Evolutionary conservation across 2,329 filamentous ascomycete species (phyloP).

Genomic region (Waltergamsia citrina): DNA sequence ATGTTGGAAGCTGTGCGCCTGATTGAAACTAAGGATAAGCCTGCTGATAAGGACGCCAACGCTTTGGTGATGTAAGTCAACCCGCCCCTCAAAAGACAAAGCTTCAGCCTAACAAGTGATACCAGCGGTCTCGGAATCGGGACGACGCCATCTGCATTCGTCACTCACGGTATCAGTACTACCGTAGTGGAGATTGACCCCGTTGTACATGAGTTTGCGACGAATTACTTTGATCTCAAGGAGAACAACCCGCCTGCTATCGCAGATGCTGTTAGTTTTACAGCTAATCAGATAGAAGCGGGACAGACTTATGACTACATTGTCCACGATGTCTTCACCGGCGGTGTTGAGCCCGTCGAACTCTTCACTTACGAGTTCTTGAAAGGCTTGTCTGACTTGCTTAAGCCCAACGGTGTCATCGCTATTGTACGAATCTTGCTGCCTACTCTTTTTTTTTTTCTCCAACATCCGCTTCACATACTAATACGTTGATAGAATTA

Average conservation of each 20-base stretch:
- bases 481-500: conserved; percentile 73
- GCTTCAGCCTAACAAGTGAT: too few species aligned
- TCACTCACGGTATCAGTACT: conserved; percentile 81
- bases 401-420: conserved; percentile 72
- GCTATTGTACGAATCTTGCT: conserved; percentile 61
- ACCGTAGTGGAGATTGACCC: conserved; percentile 95
- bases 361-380: conserved; percentile 88
- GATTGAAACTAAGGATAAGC: conserved; percentile 40
- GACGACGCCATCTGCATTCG: conserved; percentile 78
- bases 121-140: conserved; percentile 80
- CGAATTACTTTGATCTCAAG: conserved; percentile 72
- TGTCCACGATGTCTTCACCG: conserved; percentile 95
- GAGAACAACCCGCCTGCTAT: conserved; percentile 71
- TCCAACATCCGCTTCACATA: conserved; percentile 4
- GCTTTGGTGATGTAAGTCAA: conserved; percentile 75
- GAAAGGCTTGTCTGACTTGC: conserved; percentile 54
- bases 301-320: conserved; percentile 73
- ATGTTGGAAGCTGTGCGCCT: conserved; percentile 89
- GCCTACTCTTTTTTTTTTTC: neutral
- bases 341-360: conserved; percentile 79
- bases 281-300: conserved; percentile 32
- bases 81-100: too few species aligned
- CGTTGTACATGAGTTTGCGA: conserved; percentile 74
- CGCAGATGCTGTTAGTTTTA: conserved; percentile 70
- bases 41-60: conserved; percentile 58